A percentile compares a stretch with the other conserved stretches of the same genome.
These are phyloP conservation scores for Exophiala bonariae DNA, from an alignment of 2,329 filamentous ascomycete genomes.

Conservation along the genomic window DNA sequence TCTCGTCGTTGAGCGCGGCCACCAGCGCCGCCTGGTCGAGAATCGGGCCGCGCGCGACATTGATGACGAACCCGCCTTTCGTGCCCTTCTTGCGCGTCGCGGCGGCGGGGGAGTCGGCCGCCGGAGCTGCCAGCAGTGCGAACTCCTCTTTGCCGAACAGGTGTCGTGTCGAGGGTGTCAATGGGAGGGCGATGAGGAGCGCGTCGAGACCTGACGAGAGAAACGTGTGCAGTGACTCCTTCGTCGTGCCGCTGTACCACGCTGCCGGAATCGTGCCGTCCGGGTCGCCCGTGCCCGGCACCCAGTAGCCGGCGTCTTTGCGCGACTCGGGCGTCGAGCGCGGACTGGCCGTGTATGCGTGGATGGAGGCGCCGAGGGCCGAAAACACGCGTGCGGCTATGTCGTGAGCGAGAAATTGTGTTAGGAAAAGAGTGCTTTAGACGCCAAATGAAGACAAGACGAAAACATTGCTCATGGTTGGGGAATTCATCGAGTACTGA, in stretches of 20 bases:
- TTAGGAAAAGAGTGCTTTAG: too few relatives aligned
- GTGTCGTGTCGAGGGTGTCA: slow-evolving; percentile 57
- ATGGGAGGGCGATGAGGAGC: slow-evolving; percentile 57
- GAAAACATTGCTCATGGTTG: too few relatives aligned
- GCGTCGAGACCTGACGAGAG: slow-evolving; percentile 57
- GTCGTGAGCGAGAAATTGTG: too few relatives aligned
- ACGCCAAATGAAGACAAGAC: too few relatives aligned
- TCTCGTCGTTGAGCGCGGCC: slow-evolving; percentile 55
- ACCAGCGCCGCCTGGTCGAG: slow-evolving; percentile 64
- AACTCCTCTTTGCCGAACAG: slow-evolving; percentile 58
- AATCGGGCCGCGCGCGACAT: slow-evolving; percentile 68
- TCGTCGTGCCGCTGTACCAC: slow-evolving; percentile 59
- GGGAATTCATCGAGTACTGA: slow-evolving; percentile 31
- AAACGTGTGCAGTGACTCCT: slow-evolving; percentile 54
- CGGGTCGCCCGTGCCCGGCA: slow-evolving; percentile 64
- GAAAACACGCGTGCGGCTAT: slow-evolving; percentile 57
- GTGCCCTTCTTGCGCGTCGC: neutral
- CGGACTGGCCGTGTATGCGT: slow-evolving; percentile 73
- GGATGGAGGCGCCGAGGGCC: slow-evolving; percentile 69
- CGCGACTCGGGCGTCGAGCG: slow-evolving; percentile 66
- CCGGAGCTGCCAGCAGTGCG: slow-evolving; percentile 41
- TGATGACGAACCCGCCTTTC: slow-evolving; percentile 53
- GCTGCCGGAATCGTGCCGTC: slow-evolving; percentile 55
- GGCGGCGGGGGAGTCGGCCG: neutral
- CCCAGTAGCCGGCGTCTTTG: slow-evolving; percentile 64